Conservation (phyloP, 768 basidiomycete species). For the Gymnopilus junonius region DNA sequence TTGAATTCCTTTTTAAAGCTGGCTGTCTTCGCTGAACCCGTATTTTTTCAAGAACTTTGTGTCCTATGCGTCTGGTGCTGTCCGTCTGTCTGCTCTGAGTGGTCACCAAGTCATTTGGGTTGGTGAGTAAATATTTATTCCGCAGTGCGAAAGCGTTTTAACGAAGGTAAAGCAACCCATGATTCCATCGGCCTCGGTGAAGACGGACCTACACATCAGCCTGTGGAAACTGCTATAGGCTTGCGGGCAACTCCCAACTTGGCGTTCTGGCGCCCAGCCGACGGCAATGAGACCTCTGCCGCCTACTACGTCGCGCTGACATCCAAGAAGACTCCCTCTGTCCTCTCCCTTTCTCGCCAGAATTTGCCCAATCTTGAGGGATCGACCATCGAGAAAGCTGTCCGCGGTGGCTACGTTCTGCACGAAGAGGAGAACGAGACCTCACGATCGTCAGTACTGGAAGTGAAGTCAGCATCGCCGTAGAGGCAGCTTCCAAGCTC, state of each 20-base stretch:
- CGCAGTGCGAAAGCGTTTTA: background rate
- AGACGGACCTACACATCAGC: constrained; percentile 97
- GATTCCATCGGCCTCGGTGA: constrained; percentile 93
- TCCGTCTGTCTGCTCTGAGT: constrained; percentile 88
- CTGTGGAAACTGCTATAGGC: constrained; percentile 86
- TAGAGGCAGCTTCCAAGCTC: constrained; percentile 86
- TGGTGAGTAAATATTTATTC: constrained; percentile 49
- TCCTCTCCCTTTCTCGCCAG: constrained; percentile 84
- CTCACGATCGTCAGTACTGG: constrained; percentile 90
- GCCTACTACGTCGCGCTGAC: constrained; percentile 82
- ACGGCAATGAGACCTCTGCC: constrained; percentile 97
- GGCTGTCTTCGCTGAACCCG: background rate
- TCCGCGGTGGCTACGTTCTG: constrained; percentile 88
- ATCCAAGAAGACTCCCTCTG: constrained; percentile 78
- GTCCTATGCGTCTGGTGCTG: constrained; percentile 91
- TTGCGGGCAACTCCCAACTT: constrained; percentile 91
- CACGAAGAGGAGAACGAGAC: constrained; percentile 81
- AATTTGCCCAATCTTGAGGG: constrained; percentile 92
- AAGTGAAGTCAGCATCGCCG: constrained; percentile 85
- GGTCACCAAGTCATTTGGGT: constrained; percentile 94
- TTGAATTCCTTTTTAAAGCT: background rate
- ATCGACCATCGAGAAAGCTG: constrained; percentile 83
- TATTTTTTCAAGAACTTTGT: constrained; percentile 79
- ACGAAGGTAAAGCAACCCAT: constrained; percentile 70
- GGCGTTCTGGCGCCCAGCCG: constrained; percentile 92